Evolutionary conservation across 192 early-diverging fungal genomes (phyloP), one percentile per base, ranked within the genome.

Genomic region (Kappamyces sp.): DNA sequence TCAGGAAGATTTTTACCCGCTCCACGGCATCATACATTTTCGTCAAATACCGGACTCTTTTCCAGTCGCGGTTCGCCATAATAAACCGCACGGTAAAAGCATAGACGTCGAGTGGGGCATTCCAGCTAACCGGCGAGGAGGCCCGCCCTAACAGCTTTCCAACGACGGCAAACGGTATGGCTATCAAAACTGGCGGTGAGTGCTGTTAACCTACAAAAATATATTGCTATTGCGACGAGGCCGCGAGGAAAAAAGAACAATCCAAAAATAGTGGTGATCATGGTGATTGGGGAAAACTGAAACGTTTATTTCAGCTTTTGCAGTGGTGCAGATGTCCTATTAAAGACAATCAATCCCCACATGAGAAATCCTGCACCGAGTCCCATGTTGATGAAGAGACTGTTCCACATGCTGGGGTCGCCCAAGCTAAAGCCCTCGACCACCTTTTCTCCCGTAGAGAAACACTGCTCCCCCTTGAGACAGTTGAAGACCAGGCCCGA

Each of bases 401-500:
- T 67, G 23, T 15, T 40, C 57, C 61, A 68, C 8, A 58, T 54
- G 13, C 36, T 47, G 7, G 65, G 60, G 13, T 61, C 48, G 13
- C 51, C 41, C 8, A 42, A 34, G 9, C 37, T 51, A 5, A 55
- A 44, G 15, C 44, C 47, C 2, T 49, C 49, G 6, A 72, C 46
- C 40, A 64, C 55, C 13, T 44, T 47, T 6, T 55, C 62, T 6
- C 48, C 43, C 49, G 63, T 51, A 1, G 61, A 57, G n/a, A 12
- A 49, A 43, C 70, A 72, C 13, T 46, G 10, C 48, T 53, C 62
- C 3, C 6, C n/a, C 2, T 23, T 13, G 13, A 50, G n/a, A 51
- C 76, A 78, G 6, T 62, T 33, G 43, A 78, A 64, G 2, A 33
- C 6, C 0, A 74, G 60, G 10, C 35, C 49, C 8, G 66, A 69